These are phyloP conservation scores for Trametes punicea DNA, from an alignment of 768 basidiomycete species.

Conservation along the genomic window DNA sequence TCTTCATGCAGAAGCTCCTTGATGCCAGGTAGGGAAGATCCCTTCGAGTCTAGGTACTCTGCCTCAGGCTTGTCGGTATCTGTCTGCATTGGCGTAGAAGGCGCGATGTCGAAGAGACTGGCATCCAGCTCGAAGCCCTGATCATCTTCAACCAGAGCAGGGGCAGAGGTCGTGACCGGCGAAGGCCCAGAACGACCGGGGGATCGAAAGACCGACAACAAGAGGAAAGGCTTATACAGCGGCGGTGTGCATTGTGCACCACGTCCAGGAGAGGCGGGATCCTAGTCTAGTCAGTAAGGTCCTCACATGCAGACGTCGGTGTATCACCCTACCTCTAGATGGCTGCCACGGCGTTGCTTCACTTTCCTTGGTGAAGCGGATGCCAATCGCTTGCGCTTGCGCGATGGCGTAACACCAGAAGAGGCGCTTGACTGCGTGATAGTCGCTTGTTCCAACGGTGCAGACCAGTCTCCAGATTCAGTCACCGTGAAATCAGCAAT, in stretches of 20 bases:
- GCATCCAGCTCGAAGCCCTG: conserved; percentile 35
- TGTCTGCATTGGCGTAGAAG: conserved; percentile 5
- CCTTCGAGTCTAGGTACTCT: neutral
- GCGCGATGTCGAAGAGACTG: conserved; percentile 29
- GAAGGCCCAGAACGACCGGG: neutral
- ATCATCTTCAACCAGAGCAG: conserved; percentile 14
- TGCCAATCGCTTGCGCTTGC: conserved; percentile 4
- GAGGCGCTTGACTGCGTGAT: too few species aligned
- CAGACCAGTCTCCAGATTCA: neutral
- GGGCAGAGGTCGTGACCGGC: conserved; percentile 4
- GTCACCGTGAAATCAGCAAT: conserved; percentile 33
- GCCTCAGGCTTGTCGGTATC: neutral
- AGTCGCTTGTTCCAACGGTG: neutral
- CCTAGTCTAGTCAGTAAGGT: too few species aligned
- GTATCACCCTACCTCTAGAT: too few species aligned
- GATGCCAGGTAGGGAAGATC: neutral
- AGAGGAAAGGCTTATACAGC: neutral
- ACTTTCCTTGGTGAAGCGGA: too few species aligned
- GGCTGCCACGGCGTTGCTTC: too few species aligned
- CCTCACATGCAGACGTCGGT: too few species aligned
- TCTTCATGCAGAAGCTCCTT: too few species aligned
- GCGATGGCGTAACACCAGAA: neutral
- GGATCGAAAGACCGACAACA: neutral
- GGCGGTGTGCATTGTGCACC: neutral
- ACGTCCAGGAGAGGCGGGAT: too few species aligned